Evolutionary conservation across 257 asterid species (phyloP).

Genomic region (Echites panduratus): DNA sequence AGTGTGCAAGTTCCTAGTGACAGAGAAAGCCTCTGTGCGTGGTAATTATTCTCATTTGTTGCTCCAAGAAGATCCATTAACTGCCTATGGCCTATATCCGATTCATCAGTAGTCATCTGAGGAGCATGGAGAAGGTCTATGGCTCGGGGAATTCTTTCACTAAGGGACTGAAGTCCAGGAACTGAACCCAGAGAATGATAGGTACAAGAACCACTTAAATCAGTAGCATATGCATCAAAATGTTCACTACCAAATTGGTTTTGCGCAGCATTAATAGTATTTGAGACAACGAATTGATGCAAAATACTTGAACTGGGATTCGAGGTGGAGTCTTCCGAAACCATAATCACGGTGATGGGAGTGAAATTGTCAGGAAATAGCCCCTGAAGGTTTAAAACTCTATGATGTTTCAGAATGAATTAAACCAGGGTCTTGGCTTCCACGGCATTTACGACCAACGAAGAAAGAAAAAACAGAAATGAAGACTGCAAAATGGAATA

Average conservation of each 20-base stretch:
- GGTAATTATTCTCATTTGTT: slow-evolving; percentile 34
- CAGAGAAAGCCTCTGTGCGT: slow-evolving; percentile 60
- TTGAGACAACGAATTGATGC: slow-evolving; percentile 50
- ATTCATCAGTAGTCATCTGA: slow-evolving; percentile 26
- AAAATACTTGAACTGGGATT: slow-evolving; percentile 49
- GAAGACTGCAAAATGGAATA: not conserved
- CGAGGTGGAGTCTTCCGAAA: slow-evolving; percentile 55
- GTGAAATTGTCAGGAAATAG: not conserved
- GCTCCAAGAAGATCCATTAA: slow-evolving; percentile 68
- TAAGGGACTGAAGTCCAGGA: slow-evolving; percentile 29
- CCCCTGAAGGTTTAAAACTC: not conserved
- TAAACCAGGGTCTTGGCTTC: not conserved
- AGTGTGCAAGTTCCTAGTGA: slow-evolving; percentile 47
- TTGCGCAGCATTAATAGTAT: slow-evolving; percentile 32
- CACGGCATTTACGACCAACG: not conserved
- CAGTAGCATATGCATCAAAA: slow-evolving; percentile 36
- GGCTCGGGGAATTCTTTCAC: slow-evolving; percentile 34
- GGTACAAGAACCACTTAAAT: slow-evolving; percentile 17
- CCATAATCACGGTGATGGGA: slow-evolving; percentile 31
- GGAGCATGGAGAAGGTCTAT: slow-evolving; percentile 29
- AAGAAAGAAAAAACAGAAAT: not conserved
- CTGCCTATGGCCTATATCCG: slow-evolving; percentile 37
- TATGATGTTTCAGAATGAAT: not conserved
- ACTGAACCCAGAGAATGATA: slow-evolving; percentile 30
- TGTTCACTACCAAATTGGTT: slow-evolving; percentile 38